Base-by-base conservation (phyloP, 257 asterid species). In the Solanum peruvianum region DNA sequence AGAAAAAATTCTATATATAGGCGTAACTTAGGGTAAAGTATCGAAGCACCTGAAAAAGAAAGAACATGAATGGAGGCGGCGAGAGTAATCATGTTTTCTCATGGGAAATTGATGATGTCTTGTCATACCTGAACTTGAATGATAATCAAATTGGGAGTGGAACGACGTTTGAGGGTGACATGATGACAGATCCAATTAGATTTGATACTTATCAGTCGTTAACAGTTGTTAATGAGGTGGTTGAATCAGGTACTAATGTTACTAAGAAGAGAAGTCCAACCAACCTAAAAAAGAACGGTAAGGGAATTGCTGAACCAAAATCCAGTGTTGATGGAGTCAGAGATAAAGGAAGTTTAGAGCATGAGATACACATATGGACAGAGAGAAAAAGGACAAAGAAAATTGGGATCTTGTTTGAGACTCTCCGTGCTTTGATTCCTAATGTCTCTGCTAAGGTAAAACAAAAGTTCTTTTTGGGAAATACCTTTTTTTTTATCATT, bases 361-460 rank as follows among this genome's bases (percentile, higher is more conserved):
- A 93, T 60, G 98, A 93, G 90, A 35, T 93, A 90, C 98, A 96
- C 60, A 93, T 93, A 87, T 92, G 92, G 96, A 96, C 98, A 0
- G 98, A 94, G 88, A 95, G 98, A 83, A 98, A 95, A 86, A 92
- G 98, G 87, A 93, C 98, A 87, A 96, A 94, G 91, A 96, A 92
- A 94, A 96, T 96, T 98, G 91, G 94, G 69, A 90, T 89, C 89
- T 93, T 93, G 98, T 96, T 95, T 82, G 81, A 92, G 11, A 93
- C 76, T 89, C 98, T 96, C 80, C 98, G 93, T 87, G 92, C 93
- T 89, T 89, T 95, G 92, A 95, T 96, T 73, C 98, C 98, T 86
- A 98, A 95, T 12, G 93, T 94, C 87, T 94, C 97, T 42, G 89
- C 92, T 0, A 96, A 94, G 98, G 99, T 96, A 89, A 62, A n/a